Percentiles rank a stretch among this genome's conserved stretches.
Evolutionary conservation across 257 asterid species (phyloP).

Genomic region (Misopates orontium): DNA sequence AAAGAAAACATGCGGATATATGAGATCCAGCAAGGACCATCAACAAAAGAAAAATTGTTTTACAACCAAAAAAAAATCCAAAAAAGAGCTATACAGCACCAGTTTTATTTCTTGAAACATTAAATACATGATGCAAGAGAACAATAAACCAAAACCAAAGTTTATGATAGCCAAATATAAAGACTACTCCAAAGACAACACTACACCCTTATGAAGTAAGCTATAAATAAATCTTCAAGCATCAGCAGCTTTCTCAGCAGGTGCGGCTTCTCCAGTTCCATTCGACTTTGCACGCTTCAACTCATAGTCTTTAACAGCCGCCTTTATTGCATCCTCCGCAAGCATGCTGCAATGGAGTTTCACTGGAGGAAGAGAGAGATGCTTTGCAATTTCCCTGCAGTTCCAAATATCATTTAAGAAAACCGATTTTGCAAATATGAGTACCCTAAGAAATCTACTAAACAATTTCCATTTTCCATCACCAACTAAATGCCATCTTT

Average conservation of each 20-base stretch:
- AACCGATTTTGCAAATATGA: neutral
- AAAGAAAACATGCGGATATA: too few species aligned
- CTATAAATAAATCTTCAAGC: slow-evolving; percentile 36
- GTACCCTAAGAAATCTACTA: neutral
- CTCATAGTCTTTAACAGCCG: slow-evolving; percentile 83
- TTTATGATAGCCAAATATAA: slow-evolving; percentile 8
- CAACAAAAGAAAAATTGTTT: too few species aligned
- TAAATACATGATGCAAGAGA: neutral
- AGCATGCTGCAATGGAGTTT: slow-evolving; percentile 98
- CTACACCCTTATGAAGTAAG: neutral
- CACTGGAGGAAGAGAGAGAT: slow-evolving; percentile 93
- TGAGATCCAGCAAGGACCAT: too few species aligned
- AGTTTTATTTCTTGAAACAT: too few species aligned
- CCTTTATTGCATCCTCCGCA: slow-evolving; percentile 96
- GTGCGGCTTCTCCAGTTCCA: slow-evolving; percentile 31
- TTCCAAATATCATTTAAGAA: neutral
- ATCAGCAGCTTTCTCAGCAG: slow-evolving; percentile 37
- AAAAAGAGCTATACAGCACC: too few species aligned
- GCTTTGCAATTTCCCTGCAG: slow-evolving; percentile 90
- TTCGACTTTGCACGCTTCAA: slow-evolving; percentile 50
- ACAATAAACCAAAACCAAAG: neutral
- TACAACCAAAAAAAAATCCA: too few species aligned
- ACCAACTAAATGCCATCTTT: neutral
- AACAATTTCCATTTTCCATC: neutral
- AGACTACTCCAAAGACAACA: slow-evolving; percentile 21